A percentile compares a stretch with the other conserved stretches of the same genome.
These are phyloP conservation scores for Melastoma candidum DNA, from an alignment of 441 rosid species.

Conservation along the genomic window DNA sequence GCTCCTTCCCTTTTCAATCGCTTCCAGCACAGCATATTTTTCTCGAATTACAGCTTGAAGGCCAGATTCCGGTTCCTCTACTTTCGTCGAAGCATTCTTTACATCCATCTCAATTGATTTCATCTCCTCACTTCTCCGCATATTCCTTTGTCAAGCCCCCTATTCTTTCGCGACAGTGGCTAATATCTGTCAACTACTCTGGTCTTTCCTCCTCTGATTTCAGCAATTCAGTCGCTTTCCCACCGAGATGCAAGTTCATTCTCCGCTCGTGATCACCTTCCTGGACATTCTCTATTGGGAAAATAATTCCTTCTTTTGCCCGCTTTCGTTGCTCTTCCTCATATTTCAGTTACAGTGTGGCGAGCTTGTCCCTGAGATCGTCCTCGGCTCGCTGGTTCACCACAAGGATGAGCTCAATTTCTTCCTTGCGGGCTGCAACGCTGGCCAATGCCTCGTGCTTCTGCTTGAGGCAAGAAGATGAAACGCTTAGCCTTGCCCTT, in stretches of 20 bases:
- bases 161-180: conserved; percentile 11
- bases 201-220: conserved; percentile 31
- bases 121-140: conserved; percentile 35
- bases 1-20: conserved; percentile 36
- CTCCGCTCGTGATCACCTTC: conserved; percentile 29
- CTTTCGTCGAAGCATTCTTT: conserved; percentile 29
- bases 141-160: conserved; percentile 4
- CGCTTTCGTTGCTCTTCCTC: conserved; percentile 67
- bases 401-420: conserved; percentile 34
- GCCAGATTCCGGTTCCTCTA: conserved; percentile 38
- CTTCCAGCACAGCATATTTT: conserved; percentile 43
- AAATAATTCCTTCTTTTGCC: conserved; percentile 66
- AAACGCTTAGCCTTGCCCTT: conserved; percentile 31
- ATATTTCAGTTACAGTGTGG: conserved; percentile 44
- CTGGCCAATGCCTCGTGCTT: conserved; percentile 38
- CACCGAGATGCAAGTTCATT: conserved; percentile 32
- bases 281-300: conserved; percentile 75
- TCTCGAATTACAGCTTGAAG: conserved; percentile 37
- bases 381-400: conserved; percentile 46
- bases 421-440: conserved; percentile 38
- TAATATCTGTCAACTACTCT: conserved; percentile 13
- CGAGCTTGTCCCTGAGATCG: conserved; percentile 40
- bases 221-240: conserved; percentile 73
- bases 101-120: conserved; percentile 32
- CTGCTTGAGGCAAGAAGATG: conserved; percentile 29